Evolutionary conservation across 2,329 filamentous ascomycete genomes (phyloP), one percentile per base, ranked within the genome.

Genomic region (Fusarium xylarioides): DNA sequence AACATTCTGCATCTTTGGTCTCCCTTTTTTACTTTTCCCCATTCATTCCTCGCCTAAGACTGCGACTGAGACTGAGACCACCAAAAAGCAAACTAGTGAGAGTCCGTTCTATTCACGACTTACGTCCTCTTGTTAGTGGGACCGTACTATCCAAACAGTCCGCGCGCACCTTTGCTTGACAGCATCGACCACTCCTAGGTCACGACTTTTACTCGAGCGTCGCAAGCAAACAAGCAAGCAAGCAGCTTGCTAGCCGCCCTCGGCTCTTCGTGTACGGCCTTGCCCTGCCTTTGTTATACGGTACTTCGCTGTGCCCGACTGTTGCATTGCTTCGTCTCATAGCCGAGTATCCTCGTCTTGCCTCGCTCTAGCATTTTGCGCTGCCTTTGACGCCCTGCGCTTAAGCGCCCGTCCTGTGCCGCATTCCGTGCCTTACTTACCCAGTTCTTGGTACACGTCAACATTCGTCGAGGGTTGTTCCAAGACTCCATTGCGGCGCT

Each of bases 341-440:
- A 66, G 37, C 47, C 57, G 47, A 61, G 56, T 40, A 69, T 66
- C 62, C 63, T 62, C 61, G 64, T 57, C 57, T 68, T 60, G 54
- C 60, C 50, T 66, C 52, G 54, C 54, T 56, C 21, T 47, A 28
- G 44, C 44, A 46, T 46, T 68, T 53, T 47, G 35, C 44, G 57
- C 46, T 72, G 63, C 40, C 49, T 58, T 62, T 42, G 52, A 56
- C 42, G 49, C 47, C 52, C 60, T 74, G 61, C 58, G 61, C 53
- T 60, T 74, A 74, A 74, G 68, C 72, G 72, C 72, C 73, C 55
- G 58, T 61, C 54, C 64, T 62, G 75, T 71, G 70, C 66, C 65
- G 72, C 65, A 76, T 70, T 74, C 73, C 76, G 68, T 69, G 46
- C 57, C 28, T 50, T 66, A 67, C 57, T 66, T 66, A 52, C 44